A percentile compares a stretch with the other conserved stretches of the same genome.
Conservation (phyloP, 306 rosid genomes). For the Lathyrus tuberosus region DNA sequence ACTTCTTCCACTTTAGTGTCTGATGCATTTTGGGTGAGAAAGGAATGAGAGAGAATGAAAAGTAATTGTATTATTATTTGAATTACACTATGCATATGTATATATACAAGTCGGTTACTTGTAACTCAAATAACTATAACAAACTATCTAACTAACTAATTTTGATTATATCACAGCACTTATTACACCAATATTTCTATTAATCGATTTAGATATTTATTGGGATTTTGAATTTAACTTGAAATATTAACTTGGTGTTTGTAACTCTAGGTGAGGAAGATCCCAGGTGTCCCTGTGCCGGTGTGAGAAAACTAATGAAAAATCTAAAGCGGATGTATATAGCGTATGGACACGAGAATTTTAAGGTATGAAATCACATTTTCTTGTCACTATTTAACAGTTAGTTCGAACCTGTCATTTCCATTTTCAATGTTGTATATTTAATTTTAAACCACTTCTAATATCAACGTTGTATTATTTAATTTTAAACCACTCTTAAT, state of each 20-base stretch:
- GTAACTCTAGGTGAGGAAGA: constrained; percentile 74
- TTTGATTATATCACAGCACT: not conserved
- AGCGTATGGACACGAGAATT: constrained; percentile 51
- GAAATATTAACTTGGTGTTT: constrained; percentile 26
- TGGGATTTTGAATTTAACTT: constrained; percentile 22
- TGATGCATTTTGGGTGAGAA: too few relatives aligned
- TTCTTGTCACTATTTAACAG: constrained; percentile 15
- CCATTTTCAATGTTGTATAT: not conserved
- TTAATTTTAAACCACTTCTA: not conserved
- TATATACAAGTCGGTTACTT: too few relatives aligned
- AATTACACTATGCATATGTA: too few relatives aligned
- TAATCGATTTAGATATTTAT: constrained; percentile 25
- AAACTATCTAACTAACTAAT: too few relatives aligned
- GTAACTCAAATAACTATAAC: too few relatives aligned
- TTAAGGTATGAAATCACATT: constrained; percentile 56
- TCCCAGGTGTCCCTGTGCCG: constrained; percentile 74
- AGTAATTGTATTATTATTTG: too few relatives aligned
- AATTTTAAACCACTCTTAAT: not conserved
- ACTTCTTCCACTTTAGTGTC: not conserved
- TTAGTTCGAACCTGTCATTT: constrained; percentile 28
- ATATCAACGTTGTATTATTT: too few relatives aligned
- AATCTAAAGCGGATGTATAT: constrained; percentile 51
- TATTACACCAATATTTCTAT: constrained; percentile 7
- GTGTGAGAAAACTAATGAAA: constrained; percentile 53
- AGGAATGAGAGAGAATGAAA: too few relatives aligned